Evolutionary conservation across 768 basidiomycete species (phyloP).

Genomic region (Agrocybe pediades): DNA sequence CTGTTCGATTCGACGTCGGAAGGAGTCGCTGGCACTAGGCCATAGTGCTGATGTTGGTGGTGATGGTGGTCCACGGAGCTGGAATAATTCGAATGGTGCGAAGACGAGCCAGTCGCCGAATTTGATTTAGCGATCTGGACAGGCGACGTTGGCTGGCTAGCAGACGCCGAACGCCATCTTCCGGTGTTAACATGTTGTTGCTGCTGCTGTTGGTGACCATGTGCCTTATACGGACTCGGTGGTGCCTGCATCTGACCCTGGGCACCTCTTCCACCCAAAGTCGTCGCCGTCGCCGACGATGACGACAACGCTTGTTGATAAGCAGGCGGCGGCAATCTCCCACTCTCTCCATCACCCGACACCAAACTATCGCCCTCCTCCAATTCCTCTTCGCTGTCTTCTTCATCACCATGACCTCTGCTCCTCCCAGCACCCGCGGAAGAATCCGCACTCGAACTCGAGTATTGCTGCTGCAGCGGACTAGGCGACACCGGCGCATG

Average conservation of each 20-base stretch:
- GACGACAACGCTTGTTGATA: conserved; percentile 21
- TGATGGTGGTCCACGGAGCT: conserved; percentile 33
- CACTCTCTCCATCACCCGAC: not conserved
- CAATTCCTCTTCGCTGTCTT: no score
- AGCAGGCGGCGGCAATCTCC: conserved; percentile 23
- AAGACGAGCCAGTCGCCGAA: not conserved
- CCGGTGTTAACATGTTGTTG: no score
- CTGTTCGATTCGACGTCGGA: no score
- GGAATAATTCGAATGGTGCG: not conserved
- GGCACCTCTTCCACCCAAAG: no score
- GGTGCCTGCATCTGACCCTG: no score
- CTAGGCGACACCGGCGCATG: conserved; percentile 64
- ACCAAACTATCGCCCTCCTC: no score
- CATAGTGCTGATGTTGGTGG: conserved; percentile 18
- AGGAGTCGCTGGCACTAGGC: no score
- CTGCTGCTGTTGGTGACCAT: conserved; percentile 2
- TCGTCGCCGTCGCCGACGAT: no score
- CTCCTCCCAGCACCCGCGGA: no score
- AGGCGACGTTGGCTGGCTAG: conserved; percentile 21
- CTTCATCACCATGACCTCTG: no score
- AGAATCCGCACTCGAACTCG: conserved; percentile 24
- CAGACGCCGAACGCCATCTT: conserved; percentile 20
- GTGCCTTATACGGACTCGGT: no score
- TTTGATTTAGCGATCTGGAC: not conserved
- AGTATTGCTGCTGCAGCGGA: conserved; percentile 66